Base-by-base conservation (phyloP, 2,329 filamentous ascomycete genomes). In the Fusarium sambucinum region DNA sequence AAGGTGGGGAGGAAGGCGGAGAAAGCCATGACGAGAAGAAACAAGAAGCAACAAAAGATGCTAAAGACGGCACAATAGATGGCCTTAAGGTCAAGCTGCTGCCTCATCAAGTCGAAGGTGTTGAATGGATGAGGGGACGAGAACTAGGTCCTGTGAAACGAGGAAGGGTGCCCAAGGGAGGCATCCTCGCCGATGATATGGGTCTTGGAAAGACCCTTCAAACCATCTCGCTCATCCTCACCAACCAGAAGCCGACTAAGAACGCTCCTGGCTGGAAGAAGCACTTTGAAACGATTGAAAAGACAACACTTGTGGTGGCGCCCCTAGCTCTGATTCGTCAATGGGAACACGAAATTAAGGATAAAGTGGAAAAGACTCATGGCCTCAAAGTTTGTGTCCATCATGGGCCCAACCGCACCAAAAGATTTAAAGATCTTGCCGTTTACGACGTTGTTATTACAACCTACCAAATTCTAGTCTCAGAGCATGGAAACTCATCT, bases 151-250 rank as follows among this genome's bases (percentile, higher is more conserved):
- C 89, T 19, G 89, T 92, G 63, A 97, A 96, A 81, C 91, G 90
- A 72, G 92, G 92, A 61, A 87, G 83, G 65, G 86, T 96, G 12
- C 94, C 95, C 30, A 96, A 96, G 73, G 96, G 96, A 35, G 96
- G 96, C 19, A 97, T 99, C 67, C 86, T 99, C 35, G 96, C 96
- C 19, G 96, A 99, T 74, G 96, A 99, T 77, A 96, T 98, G 95
- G 95, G 95, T 70, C 83, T 98, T 16, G 96, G 96, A 60, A 99
- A 99, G 84, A 99, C 96, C 1, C 87, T 99, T 16, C 96, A 99
- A 80, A 93, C 94, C 2, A 92, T 99, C 59, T 90, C 95, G 2
- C 85, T 98, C 32, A 91, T 99, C 41, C 84, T 99, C 37, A 91
- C 86, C 56, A 97, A 98, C 74, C 87, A 89, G 19, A 93, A 91